Evolutionary conservation across 2,329 filamentous ascomycete species (phyloP), one percentile per base, ranked within the genome.

Genomic region (Cadophora malorum): DNA sequence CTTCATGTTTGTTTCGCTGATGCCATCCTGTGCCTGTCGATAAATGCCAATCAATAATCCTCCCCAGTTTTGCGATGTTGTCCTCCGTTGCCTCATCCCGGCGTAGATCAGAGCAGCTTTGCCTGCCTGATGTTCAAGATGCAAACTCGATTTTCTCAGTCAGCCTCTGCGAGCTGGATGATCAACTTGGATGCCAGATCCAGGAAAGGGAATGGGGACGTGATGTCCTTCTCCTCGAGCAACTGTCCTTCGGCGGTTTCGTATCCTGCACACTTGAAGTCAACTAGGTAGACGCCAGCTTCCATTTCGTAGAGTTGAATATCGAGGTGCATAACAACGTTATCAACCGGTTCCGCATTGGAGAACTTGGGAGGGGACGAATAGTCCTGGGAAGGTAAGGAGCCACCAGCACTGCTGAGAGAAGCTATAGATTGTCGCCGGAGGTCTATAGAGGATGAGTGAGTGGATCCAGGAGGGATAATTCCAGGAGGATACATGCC

Each of bases 191-290:
- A 94, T 35, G 95, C 94, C 80, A 97, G 91, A 81, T 98, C 95
- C 76, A 98, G 84, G 81, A 97, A 98, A 4, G 96, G 95, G 79
- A 97, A 98, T 33, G 96, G 94, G 78, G 92, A 96, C 55, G 93
- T 95, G 71, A 97, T 93, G 76, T 97, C 92, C 85, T 98, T 98
- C 81, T 97, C 94, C 75, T 96, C 93, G 62, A 94, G 82, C 62
- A 91, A 82, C 72, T 90, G 88, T 60, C 95, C 90, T 65, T 96
- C 84, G 14, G 83, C 77, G 58, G 86, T 93, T 81, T 99, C 96
- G 80, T 99, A 99, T 23, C 96, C 96, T 16, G 96, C 94, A 79
- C 95, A 98, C 79, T 97, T 98, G 84, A 99, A 99, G 79, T 99
- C 96, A 60, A 99, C 96, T 70, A 99, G 90, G 79, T 95, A 98